phyloP scores from a whole-genome alignment of 192 early-diverging fungal species.

The Backusella luteola region DNA sequence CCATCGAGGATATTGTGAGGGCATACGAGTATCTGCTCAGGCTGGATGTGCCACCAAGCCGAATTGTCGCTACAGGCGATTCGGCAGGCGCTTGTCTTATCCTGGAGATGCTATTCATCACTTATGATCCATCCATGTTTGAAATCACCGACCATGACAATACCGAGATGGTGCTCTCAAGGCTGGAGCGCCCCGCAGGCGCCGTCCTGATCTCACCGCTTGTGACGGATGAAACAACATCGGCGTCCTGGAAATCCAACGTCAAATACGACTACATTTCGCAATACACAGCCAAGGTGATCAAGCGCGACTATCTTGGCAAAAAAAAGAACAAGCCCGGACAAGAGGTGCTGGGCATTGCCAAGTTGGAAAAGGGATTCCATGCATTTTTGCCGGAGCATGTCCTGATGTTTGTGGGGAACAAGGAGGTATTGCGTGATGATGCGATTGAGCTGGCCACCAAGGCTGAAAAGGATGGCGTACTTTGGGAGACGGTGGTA shows the following conservation, averaged over 20 bases:
- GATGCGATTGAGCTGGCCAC: slow-evolving; percentile 27
- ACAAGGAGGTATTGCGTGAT: slow-evolving; percentile 34
- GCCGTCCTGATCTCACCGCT: slow-evolving; percentile 36
- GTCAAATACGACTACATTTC: slow-evolving; percentile 35
- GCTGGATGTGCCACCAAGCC: slow-evolving; percentile 11
- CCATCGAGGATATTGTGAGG: slow-evolving; percentile 29
- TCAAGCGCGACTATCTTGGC: slow-evolving; percentile 31
- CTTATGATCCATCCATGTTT: slow-evolving; percentile 34
- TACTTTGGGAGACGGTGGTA: slow-evolving; percentile 24
- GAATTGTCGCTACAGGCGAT: slow-evolving; percentile 31
- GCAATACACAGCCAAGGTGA: slow-evolving; percentile 32
- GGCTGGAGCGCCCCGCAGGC: slow-evolving; percentile 32
- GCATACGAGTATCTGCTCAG: slow-evolving; percentile 31
- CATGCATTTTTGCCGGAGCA: slow-evolving; percentile 20
- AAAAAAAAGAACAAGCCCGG: background rate
- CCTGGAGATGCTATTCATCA: slow-evolving; percentile 34
- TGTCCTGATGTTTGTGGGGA: slow-evolving; percentile 26
- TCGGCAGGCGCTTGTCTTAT: slow-evolving; percentile 24
- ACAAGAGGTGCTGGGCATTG: slow-evolving; percentile 22
- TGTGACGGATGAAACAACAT: slow-evolving; percentile 31
- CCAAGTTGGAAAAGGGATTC: slow-evolving; percentile 30
- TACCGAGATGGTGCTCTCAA: background rate
- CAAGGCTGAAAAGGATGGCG: slow-evolving; percentile 30
- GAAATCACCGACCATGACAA: slow-evolving; percentile 25
- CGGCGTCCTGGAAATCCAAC: slow-evolving; percentile 31